phyloP scores from a whole-genome alignment of 805 yeast genomes.

The Torulaspora maleeae region DNA sequence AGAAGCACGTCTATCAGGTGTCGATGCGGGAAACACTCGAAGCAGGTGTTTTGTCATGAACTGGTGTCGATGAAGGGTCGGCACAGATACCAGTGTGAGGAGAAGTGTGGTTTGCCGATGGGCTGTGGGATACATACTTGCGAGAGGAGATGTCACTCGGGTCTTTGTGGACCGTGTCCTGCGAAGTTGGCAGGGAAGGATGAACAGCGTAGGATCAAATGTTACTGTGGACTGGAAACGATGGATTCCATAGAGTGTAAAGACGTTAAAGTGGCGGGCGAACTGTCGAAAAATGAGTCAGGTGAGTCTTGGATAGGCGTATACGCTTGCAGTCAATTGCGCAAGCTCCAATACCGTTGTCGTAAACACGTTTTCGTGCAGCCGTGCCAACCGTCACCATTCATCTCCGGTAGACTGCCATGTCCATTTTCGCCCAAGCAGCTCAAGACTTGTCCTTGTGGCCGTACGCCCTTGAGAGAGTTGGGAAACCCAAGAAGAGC shows the following conservation, averaged over 20 bases:
- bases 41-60: constrained; percentile 72
- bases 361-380: constrained; percentile 57
- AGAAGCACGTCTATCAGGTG: constrained; percentile 68
- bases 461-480: constrained; percentile 49
- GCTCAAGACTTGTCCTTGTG: constrained; percentile 74
- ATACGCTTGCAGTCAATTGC: constrained; percentile 43
- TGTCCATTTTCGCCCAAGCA: constrained; percentile 64
- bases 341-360: constrained; percentile 56
- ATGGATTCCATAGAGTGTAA: constrained; percentile 35
- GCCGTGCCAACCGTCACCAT: constrained; percentile 34
- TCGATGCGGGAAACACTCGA: constrained; percentile 62
- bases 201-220: constrained; percentile 36
- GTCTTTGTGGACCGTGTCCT: constrained; percentile 73
- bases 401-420: constrained; percentile 25
- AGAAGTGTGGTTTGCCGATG: constrained; percentile 53
- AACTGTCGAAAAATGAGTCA: constrained; percentile 26
- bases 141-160: constrained; percentile 62
- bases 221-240: constrained; percentile 71
- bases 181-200: constrained; percentile 34
- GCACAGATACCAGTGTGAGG: constrained; percentile 43
- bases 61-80: constrained; percentile 58
- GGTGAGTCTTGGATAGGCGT: constrained; percentile 47
- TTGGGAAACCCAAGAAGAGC: constrained; percentile 42
- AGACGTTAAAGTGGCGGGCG: constrained; percentile 44
- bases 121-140: constrained; percentile 76